Base-by-base conservation (phyloP, 2,329 filamentous ascomycete species). In the Colletotrichum siamense region DNA sequence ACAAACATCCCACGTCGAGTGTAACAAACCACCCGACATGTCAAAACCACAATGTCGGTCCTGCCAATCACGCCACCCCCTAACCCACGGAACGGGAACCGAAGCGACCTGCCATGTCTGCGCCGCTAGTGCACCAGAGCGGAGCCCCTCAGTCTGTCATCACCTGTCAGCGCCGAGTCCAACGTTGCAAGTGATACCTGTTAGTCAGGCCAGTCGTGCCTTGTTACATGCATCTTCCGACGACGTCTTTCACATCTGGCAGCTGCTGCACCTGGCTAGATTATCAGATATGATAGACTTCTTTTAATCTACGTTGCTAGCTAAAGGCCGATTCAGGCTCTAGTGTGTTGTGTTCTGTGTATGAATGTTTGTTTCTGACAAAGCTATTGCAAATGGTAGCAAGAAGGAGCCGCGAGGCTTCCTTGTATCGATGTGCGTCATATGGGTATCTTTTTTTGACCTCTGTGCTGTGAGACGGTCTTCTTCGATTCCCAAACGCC, bases 401-500 rank as follows among this genome's bases (percentile, higher is more conserved):
- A 76, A 65, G 32, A 69, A 62, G 32, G 39, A 62, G 70, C 49
- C 34, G 59, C 39, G 59, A 15, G 59, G 57, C 59, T 39, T 34
- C 30, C 66, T 71, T 36, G 32, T 64, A 32, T 70, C 52, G 62
- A 59, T 68, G 30, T 75, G 65, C 71, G 71, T 71, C 39, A 64
- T 64, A 26, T 71, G 66, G 75, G 75, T 77, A 77, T 77, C 75
- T 67, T 75, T 61, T 61, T 63, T 71, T 62, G 71, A 75, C 75
- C 71, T 70, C 62, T 69, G 44, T 70, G 36, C 34, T 63, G 49
- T 63, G 13, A 75, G 61, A 75, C 49, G 65, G 71, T 62, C 59
- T 52, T 71, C 72, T 77, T 75, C 22, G 74, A 76, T 76, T 71
- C 75, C 75, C 72, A 75, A 77, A 77, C 75, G 75, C 75, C 75